Percentiles rank a stretch among this genome's conserved stretches.
phyloP scores from a whole-genome alignment of 2,329 filamentous ascomycete species.

The Diaporthe destruens region DNA sequence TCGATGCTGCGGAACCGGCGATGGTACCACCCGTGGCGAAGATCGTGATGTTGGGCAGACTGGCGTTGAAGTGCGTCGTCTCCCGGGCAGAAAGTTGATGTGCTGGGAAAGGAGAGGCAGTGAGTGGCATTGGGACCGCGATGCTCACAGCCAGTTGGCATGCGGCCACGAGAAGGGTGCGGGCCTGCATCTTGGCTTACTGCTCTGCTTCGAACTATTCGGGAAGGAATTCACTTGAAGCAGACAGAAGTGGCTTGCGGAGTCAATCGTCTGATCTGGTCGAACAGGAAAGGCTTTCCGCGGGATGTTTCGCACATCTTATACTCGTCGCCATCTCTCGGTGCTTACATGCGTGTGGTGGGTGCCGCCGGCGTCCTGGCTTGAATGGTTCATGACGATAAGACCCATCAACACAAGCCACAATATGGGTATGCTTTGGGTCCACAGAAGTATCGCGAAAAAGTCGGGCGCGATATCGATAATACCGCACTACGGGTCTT shows the following conservation, averaged over 20 bases:
- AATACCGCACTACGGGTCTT: background rate
- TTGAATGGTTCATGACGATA: background rate
- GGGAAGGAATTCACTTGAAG: background rate
- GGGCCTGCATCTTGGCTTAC: slow-evolving; percentile 16
- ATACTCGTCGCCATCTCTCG: background rate
- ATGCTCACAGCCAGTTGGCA: slow-evolving; percentile 26
- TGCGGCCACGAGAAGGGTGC: background rate
- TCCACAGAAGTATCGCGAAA: background rate
- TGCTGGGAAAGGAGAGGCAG: background rate
- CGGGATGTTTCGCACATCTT: background rate
- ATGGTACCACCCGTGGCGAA: slow-evolving; percentile 72
- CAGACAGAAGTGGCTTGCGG: background rate
- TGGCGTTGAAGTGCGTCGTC: slow-evolving; percentile 35
- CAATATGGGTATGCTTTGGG: background rate
- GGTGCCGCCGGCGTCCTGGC: background rate
- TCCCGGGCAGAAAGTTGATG: slow-evolving; percentile 13
- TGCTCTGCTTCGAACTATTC: slow-evolving; percentile 4
- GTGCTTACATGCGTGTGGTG: background rate
- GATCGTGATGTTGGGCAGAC: slow-evolving; percentile 68
- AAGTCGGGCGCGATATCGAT: background rate
- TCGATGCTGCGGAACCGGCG: slow-evolving; percentile 62
- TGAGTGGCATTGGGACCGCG: background rate
- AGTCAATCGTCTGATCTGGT: background rate
- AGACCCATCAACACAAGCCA: slow-evolving; percentile 9
- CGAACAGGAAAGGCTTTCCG: background rate